A percentile compares a stretch with the other conserved stretches of the same genome.
Conservation (phyloP, 352 stramenopile species). For the Globisporangium carolinianum region DNA sequence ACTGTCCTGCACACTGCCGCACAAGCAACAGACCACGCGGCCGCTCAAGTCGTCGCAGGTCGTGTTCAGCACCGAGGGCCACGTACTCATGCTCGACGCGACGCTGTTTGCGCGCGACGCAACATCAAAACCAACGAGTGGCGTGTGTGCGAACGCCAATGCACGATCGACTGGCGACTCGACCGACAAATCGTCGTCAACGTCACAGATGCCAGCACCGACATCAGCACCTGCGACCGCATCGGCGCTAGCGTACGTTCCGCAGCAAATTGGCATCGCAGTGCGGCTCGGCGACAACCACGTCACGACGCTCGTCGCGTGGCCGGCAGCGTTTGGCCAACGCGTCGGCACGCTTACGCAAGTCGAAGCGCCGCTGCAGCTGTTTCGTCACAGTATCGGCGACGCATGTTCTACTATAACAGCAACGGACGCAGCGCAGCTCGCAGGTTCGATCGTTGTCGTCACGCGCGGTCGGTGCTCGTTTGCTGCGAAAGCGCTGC, state of each 20-base stretch:
- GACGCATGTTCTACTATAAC: slow-evolving; percentile 42
- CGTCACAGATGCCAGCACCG: too few relatives aligned
- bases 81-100: slow-evolving; percentile 60
- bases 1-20: too few relatives aligned
- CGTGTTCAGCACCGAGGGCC: slow-evolving; percentile 80
- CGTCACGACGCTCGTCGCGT: slow-evolving; percentile 58
- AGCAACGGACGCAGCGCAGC: slow-evolving; percentile 1
- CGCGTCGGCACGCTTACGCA: slow-evolving; percentile 30
- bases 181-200: too few relatives aligned
- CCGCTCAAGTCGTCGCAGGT: slow-evolving; percentile 60
- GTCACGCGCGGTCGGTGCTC: slow-evolving; percentile 62
- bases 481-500: slow-evolving; percentile 71
- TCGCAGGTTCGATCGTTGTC: slow-evolving; percentile 62
- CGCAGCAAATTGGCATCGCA: slow-evolving; percentile 44
- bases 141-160: slow-evolving; percentile 53
- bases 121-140: slow-evolving; percentile 4
- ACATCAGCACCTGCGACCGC: not conserved
- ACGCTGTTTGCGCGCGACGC: slow-evolving; percentile 35
- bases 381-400: slow-evolving; percentile 31
- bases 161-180: not conserved
- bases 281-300: slow-evolving; percentile 53
- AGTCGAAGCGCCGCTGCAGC: slow-evolving; percentile 49
- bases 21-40: slow-evolving; percentile 10
- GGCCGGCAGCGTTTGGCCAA: slow-evolving; percentile 57
- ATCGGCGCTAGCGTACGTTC: not conserved